Percentiles rank a stretch among this genome's conserved stretches.
phyloP scores from a whole-genome alignment of 2,329 filamentous ascomycete species.

The Blastomyces gilchristii region DNA sequence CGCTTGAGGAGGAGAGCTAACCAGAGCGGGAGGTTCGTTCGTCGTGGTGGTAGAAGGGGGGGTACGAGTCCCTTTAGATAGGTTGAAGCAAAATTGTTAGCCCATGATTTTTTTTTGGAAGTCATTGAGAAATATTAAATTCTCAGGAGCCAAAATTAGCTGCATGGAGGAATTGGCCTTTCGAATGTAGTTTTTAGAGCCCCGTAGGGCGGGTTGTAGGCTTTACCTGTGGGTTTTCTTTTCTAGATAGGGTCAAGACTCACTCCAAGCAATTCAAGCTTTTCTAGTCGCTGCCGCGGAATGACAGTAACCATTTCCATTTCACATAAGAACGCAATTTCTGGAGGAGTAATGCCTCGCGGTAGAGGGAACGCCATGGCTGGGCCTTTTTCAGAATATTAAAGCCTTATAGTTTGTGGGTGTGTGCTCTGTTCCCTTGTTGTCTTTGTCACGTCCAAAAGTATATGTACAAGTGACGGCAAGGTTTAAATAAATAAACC shows the following conservation, averaged over 20 bases:
- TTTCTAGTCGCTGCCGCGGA: constrained; percentile 79
- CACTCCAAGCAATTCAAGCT: constrained; percentile 75
- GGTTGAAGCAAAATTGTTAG: constrained; percentile 10
- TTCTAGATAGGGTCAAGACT: constrained; percentile 31
- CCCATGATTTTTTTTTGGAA: neutral
- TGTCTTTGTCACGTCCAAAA: neutral
- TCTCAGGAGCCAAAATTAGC: neutral
- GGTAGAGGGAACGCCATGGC: constrained; percentile 53
- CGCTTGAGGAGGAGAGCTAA: constrained; percentile 90
- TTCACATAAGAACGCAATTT: constrained; percentile 90
- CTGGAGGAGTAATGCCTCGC: constrained; percentile 65
- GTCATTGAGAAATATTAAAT: neutral
- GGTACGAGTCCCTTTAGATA: constrained; percentile 60
- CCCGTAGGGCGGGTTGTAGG: constrained; percentile 6
- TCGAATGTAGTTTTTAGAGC: neutral
- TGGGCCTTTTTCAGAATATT: constrained; percentile 9
- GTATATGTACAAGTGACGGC: too few relatives aligned
- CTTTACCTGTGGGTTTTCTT: constrained; percentile 4
- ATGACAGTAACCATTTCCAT: constrained; percentile 94
- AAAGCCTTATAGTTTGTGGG: neutral
- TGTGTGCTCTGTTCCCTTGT: neutral
- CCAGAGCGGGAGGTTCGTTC: constrained; percentile 77
- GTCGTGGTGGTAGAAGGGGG: constrained; percentile 67
- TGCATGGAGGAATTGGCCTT: neutral
- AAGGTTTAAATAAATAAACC: neutral